Conservation (phyloP, 768 basidiomycete species). For the Russula emetica region DNA sequence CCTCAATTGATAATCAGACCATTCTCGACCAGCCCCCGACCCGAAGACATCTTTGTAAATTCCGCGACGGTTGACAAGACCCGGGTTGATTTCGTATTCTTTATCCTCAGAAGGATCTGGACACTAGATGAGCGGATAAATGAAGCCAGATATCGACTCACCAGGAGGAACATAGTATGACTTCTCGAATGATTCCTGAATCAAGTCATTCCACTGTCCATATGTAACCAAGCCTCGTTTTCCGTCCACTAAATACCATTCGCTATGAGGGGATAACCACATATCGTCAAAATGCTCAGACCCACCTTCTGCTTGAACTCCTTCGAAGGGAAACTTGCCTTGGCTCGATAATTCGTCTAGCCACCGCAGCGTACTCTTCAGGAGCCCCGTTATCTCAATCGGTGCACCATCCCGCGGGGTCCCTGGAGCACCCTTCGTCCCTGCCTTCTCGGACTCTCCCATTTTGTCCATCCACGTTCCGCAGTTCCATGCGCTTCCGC, state of each 20-base stretch:
- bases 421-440: conserved; percentile 93
- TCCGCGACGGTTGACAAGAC: conserved; percentile 79
- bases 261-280: conserved; percentile 5
- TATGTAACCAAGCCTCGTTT: conserved; percentile 71
- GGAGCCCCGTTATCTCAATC: conserved; percentile 88
- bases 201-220: conserved; percentile 81
- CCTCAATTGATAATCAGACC: conserved; percentile 96
- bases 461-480: conserved; percentile 99
- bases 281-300: conserved; percentile 4
- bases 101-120: conserved; percentile 68
- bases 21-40: conserved; percentile 80
- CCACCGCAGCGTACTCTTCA: conserved; percentile 94
- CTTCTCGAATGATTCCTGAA: conserved; percentile 84
- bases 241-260: conserved; percentile 55
- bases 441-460: conserved; percentile 89
- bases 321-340: conserved; percentile 84
- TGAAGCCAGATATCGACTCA: conserved; percentile 35
- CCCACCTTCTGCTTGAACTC: conserved; percentile 77
- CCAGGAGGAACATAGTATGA: conserved; percentile 85
- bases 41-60: conserved; percentile 99
- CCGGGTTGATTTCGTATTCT: conserved; percentile 64
- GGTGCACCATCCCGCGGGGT: conserved; percentile 96
- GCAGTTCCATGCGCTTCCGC: conserved; percentile 82
- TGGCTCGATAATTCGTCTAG: conserved; percentile 57
- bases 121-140: background rate